Evolutionary conservation across 139 green algal genomes (phyloP), one percentile per base, ranked within the genome.

Genomic region (Coelastrella sp.): DNA sequence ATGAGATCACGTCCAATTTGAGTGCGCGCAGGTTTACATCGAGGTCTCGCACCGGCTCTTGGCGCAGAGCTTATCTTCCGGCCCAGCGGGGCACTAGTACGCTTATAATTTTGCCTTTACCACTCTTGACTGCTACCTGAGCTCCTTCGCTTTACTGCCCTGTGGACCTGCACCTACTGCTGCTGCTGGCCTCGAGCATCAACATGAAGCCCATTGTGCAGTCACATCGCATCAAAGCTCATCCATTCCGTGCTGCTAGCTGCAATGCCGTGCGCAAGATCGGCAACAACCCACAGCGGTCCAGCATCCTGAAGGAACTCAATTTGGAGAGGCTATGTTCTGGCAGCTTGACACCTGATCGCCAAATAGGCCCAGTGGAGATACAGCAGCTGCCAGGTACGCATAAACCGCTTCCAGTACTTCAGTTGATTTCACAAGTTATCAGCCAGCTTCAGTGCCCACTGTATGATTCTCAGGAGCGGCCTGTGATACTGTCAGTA

Each of bases 211-310:
- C 17, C 68, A 32, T 76, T 22, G 14, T 76, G 17, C 68, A 76
- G 68, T 3, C 16, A 4, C 68, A 17, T 10, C 54, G 68, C 17
- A 4, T 22, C 3, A 22, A 76, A 8, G 5, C 16, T 32, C 16
- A 75, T 32, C 16, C 16, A 6, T 76, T 22, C 0, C 5, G 68
- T 32, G 2, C 3, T 76, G 7, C 17, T 10, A 76, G 16, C 14
- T 76, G 68, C 68, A 32, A 22, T 47, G 68, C 68, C 7, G 14
- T 76, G 6, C 78, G 78, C 54, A 87, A 87, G 82, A 79, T 87
- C 79, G 82, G 82, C 82, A 87, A 87, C 65, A 87, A 87, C 82
- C 82, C 82, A 19, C 82, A 87, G 82, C 82, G 82, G 13, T 79
- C 64, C 6, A 7, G 22, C 7, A 80, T 10, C 6, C 60, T 23